phyloP scores from a whole-genome alignment of 2,329 filamentous ascomycete genomes.

The Shiraia sp. region DNA sequence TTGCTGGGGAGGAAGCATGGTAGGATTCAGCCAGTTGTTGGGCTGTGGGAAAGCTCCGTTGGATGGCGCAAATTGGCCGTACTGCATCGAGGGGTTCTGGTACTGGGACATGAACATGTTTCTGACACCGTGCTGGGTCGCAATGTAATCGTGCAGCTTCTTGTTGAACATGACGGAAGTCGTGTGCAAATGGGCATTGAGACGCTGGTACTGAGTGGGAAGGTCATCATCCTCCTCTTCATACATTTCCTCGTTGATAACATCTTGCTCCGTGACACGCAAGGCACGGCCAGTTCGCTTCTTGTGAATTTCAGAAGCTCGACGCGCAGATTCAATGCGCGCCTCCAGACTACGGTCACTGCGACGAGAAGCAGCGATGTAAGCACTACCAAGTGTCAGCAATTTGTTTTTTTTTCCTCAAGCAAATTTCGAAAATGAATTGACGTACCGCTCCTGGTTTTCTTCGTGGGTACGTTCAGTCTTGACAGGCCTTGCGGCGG shows the following conservation, averaged over 20 bases:
- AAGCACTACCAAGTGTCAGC: constrained; percentile 63
- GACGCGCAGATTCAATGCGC: constrained; percentile 80
- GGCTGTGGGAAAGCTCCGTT: constrained; percentile 17
- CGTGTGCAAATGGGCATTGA: constrained; percentile 66
- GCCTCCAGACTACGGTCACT: constrained; percentile 87
- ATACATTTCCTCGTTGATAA: constrained; percentile 92
- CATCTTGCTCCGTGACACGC: constrained; percentile 82
- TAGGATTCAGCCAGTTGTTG: constrained; percentile 34
- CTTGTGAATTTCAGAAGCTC: constrained; percentile 91
- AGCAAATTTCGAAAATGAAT: too few species aligned
- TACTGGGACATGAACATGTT: constrained; percentile 45
- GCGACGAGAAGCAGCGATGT: constrained; percentile 86
- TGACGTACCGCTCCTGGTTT: constrained; percentile 70
- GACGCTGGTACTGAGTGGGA: constrained; percentile 66
- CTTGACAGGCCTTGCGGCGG: constrained; percentile 54
- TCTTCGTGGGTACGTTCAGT: constrained; percentile 78
- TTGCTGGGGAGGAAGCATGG: constrained; percentile 38
- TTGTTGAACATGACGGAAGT: constrained; percentile 64
- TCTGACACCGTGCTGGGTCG: constrained; percentile 61
- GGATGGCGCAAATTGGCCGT: constrained; percentile 26
- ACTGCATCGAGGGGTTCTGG: constrained; percentile 20
- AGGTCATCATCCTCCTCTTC: constrained; percentile 89
- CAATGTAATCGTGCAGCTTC: constrained; percentile 62
- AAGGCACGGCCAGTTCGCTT: constrained; percentile 81
- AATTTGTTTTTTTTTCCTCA: too few species aligned